Conservation (phyloP, 306 rosid genomes). For the Gynostemma pentaphyllum region DNA sequence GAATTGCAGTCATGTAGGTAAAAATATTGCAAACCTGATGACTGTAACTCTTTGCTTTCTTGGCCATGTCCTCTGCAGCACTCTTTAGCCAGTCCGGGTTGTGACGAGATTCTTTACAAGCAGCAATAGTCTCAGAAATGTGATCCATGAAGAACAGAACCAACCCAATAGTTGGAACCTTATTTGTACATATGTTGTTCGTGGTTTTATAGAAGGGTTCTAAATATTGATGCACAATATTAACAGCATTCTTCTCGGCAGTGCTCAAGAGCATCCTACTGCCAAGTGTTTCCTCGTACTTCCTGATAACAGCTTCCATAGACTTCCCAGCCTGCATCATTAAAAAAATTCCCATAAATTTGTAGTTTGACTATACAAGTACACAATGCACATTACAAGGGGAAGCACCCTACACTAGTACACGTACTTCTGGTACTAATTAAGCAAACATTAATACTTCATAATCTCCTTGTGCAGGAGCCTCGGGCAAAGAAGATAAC, state of each 20-base stretch:
- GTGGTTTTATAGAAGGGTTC: constrained; percentile 94
- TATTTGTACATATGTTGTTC: constrained; percentile 77
- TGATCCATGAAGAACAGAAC: constrained; percentile 98
- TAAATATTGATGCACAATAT: constrained; percentile 66
- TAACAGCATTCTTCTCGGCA: constrained; percentile 57
- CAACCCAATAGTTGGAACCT: constrained; percentile 73
- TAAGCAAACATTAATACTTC: background rate
- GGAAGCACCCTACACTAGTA: background rate
- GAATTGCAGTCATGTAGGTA: constrained; percentile 82
- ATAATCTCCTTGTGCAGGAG: background rate
- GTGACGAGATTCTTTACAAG: constrained; percentile 71
- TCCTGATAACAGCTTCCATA: constrained; percentile 64
- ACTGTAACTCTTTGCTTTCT: constrained; percentile 55
- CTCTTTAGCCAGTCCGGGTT: constrained; percentile 77
- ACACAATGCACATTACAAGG: background rate
- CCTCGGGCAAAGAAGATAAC: background rate
- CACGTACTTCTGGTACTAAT: background rate
- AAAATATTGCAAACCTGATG: constrained; percentile 75
- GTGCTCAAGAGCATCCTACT: constrained; percentile 53
- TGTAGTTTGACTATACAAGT: background rate
- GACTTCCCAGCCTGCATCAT: constrained; percentile 76
- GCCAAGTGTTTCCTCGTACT: constrained; percentile 60
- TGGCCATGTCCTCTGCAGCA: constrained; percentile 88
- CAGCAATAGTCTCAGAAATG: constrained; percentile 68
- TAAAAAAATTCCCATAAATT: background rate